Conservation (phyloP, 345 rosid species). For the Salix purpurea region DNA sequence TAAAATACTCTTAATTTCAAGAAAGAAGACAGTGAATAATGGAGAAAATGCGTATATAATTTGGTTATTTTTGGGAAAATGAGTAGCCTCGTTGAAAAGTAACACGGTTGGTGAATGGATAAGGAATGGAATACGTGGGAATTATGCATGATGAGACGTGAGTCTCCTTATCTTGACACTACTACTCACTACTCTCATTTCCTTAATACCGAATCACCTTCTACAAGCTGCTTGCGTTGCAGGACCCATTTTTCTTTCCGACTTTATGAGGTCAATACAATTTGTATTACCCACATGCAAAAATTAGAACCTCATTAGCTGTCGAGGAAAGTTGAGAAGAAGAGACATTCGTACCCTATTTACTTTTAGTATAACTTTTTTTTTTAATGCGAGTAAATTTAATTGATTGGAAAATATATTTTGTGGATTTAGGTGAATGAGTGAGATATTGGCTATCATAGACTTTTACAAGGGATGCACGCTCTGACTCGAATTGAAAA, state of each 20-base stretch:
- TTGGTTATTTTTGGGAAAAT: conserved; percentile 1
- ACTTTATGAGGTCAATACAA: too few species aligned
- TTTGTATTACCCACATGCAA: conserved; percentile 2
- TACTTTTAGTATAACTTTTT: too few species aligned
- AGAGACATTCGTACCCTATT: not conserved
- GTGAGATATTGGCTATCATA: rapidly evolving
- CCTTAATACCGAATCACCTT: not conserved
- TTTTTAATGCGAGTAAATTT: rapidly evolving
- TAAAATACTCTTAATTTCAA: conserved; percentile 7
- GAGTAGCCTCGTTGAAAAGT: conserved; percentile 6
- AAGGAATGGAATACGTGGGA: conserved; percentile 34
- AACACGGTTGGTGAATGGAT: conserved; percentile 18
- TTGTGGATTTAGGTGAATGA: rapidly evolving
- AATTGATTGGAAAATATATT: too few species aligned
- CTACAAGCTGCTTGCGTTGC: not conserved
- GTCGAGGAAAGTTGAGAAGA: not conserved
- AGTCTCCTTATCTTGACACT: conserved; percentile 23
- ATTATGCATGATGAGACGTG: conserved; percentile 9
- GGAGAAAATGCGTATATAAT: not conserved
- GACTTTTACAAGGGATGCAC: rapidly evolving
- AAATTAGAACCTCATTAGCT: not conserved
- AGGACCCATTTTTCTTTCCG: not conserved
- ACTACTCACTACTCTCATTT: not conserved
- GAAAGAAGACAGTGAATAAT: conserved; percentile 3
- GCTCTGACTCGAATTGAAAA: rapidly evolving